A percentile compares a stretch with the other conserved stretches of the same genome.
These are phyloP conservation scores for Mucor saturninus DNA, from an alignment of 371 early-diverging fungal genomes.

Conservation along the genomic window DNA sequence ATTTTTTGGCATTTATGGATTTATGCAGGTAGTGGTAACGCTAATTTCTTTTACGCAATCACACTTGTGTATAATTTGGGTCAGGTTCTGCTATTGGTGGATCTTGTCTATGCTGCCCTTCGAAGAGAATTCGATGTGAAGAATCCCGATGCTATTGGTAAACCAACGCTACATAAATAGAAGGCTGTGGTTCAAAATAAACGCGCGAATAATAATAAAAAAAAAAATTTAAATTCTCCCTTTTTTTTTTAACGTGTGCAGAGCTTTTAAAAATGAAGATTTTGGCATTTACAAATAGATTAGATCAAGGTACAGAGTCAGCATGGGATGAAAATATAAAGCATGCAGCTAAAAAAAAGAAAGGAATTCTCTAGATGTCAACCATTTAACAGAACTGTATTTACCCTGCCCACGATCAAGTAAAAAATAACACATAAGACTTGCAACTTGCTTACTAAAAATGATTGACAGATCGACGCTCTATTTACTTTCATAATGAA, in stretches of 20 bases:
- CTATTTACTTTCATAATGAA: constrained; percentile 26
- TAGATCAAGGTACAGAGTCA: constrained; percentile 17
- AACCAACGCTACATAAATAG: constrained; percentile 61
- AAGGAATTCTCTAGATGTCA: constrained; percentile 3
- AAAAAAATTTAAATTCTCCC: neutral
- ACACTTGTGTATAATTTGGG: constrained; percentile 89
- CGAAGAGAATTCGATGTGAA: constrained; percentile 80
- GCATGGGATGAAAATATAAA: too few species aligned
- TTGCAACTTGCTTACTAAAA: too few species aligned
- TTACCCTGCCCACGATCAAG: constrained; percentile 35
- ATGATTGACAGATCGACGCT: constrained; percentile 11
- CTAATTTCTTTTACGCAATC: constrained; percentile 97
- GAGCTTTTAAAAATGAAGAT: constrained; percentile 8
- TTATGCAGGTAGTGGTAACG: constrained; percentile 93
- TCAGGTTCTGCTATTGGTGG: constrained; percentile 81
- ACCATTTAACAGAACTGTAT: constrained; percentile 23
- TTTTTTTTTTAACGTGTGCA: neutral
- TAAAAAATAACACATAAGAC: neutral
- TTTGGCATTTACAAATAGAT: constrained; percentile 27
- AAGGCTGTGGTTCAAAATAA: constrained; percentile 5
- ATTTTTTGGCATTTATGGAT: constrained; percentile 95
- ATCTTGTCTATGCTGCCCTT: constrained; percentile 73
- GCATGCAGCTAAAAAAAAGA: too few species aligned
- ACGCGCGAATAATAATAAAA: neutral
- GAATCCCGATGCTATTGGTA: constrained; percentile 63